Conservation (phyloP, 129 eudicot species). For the Arctium lappa region DNA sequence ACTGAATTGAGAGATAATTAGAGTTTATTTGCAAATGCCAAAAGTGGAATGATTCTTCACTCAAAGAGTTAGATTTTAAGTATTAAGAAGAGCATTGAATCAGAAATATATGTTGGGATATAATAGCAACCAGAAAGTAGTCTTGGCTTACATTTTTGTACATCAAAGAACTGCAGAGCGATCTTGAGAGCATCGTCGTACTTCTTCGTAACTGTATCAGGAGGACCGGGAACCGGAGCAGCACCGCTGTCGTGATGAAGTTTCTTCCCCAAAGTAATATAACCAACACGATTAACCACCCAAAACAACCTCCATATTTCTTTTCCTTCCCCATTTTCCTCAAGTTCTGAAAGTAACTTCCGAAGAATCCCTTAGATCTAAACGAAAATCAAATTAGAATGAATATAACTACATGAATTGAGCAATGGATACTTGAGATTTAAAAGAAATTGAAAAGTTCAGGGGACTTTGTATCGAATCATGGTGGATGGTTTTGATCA, state of each 20-base stretch:
- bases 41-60: conserved; percentile 1
- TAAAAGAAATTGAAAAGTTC: neutral
- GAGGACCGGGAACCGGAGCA: conserved; percentile 69
- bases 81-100: neutral
- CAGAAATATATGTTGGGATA: neutral
- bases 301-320: conserved; percentile 52
- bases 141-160: conserved; percentile 61
- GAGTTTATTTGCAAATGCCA: conserved; percentile 7
- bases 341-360: neutral
- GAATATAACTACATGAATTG: neutral
- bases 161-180: conserved; percentile 77
- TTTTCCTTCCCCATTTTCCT: conserved; percentile 35
- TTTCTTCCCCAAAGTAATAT: conserved; percentile 36
- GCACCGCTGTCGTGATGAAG: conserved; percentile 15
- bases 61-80: neutral
- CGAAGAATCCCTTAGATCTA: conserved; percentile 7
- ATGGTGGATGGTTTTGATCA: neutral
- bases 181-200: conserved; percentile 76
- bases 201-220: conserved; percentile 62
- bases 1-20: neutral
- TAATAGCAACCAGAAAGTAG: neutral
- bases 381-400: neutral
- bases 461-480: neutral
- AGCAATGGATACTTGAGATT: neutral
- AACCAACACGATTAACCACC: conserved; percentile 49